Evolutionary conservation across 73 alveolate genomes (phyloP), one percentile per base, ranked within the genome.

Genomic region (Breviolum minutum): DNA sequence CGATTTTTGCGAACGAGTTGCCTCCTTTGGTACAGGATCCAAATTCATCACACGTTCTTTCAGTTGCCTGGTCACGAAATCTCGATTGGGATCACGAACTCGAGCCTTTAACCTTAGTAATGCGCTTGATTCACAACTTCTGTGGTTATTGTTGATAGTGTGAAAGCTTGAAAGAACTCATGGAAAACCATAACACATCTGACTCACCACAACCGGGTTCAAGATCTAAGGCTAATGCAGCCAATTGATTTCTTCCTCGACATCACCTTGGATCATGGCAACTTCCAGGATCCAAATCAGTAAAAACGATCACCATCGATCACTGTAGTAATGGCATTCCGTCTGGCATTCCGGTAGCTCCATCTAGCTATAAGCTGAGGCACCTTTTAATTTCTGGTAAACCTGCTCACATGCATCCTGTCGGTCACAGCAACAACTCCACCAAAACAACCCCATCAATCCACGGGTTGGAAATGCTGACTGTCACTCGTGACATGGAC

Each of bases 61-160:
- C 30, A 60, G 29, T 66, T 27, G 98, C 69, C 98, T 63, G 64
- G 66, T 60, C 48, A 92, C n/a, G 91, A 92, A 92, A 90, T 92
- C 98, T 4, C 98, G 98, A 24, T 92, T 92, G 81, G 98, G 98
- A 30, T 92, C 98, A 13, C 84, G 86, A 17, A 92, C 98, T 26
- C 98, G 86, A 26, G 29, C 54, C 90, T 92, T 90, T 90, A 92
- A 62, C 98, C 98, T 92, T 2, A n/a, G 77, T 2, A 73, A n/a
- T n/a, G n/a, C n/a, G n/a, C 54, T 40, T 40, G 54, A 40, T 40
- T 40, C 54, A 3, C 54, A 40, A 40, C 54, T 40, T 40, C 54
- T 40, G 54, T 40, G 54, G 54, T 40, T 40, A n/a, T n/a, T n/a
- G n/a, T n/a, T n/a, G n/a, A n/a, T n/a, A 16, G 81, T 71, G 19